phyloP scores from a whole-genome alignment of 164 flowering plant species.

The Buxus sempervirens region DNA sequence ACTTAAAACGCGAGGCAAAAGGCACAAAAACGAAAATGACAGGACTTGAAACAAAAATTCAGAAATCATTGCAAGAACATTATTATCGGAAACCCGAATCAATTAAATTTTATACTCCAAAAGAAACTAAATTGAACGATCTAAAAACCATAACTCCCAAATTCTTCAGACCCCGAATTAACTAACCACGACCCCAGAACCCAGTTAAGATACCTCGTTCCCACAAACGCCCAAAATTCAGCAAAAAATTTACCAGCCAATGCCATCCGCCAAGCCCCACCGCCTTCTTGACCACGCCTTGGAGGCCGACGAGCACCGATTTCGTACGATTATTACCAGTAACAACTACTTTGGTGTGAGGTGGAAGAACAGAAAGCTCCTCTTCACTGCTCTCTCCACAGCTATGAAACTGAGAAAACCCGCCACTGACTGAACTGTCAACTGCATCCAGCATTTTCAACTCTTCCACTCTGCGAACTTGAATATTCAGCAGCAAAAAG shows the following conservation, averaged over 20 bases:
- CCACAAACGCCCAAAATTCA: background rate
- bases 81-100: background rate
- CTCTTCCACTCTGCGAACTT: background rate
- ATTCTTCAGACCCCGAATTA: background rate
- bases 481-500: background rate
- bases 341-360: slow-evolving; percentile 76
- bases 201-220: background rate
- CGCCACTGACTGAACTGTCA: slow-evolving; percentile 36
- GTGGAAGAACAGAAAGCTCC: slow-evolving; percentile 71
- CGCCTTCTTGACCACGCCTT: slow-evolving; percentile 80
- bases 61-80: no score
- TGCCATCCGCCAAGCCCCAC: slow-evolving; percentile 90
- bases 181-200: background rate
- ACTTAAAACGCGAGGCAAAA: no score
- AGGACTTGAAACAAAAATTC: no score
- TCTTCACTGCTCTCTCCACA: slow-evolving; percentile 75
- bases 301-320: slow-evolving; percentile 74
- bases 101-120: no score
- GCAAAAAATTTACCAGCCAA: slow-evolving; percentile 43
- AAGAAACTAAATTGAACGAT: background rate
- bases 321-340: slow-evolving; percentile 80
- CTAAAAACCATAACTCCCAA: background rate
- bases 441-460: slow-evolving; percentile 37
- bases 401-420: slow-evolving; percentile 42
- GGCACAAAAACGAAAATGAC: background rate